Base-by-base conservation (phyloP, 2,329 filamentous ascomycete genomes). In the Arthroderma sp. region DNA sequence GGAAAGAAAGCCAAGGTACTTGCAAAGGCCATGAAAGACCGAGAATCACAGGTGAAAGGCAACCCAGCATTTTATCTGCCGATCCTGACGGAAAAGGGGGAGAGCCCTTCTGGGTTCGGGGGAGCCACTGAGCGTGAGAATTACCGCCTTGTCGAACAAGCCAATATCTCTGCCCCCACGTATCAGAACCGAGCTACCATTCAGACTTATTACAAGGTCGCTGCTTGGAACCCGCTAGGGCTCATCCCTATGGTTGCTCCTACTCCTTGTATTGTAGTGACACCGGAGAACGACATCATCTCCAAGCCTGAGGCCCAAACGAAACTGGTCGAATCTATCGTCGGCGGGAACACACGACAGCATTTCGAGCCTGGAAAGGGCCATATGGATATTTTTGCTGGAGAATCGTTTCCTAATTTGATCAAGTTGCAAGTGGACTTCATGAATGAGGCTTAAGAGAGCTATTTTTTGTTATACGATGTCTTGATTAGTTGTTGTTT, bases 21-120 rank as follows among this genome's bases (percentile, higher is more conserved):
- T 1, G 51, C 52, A 2, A 58, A 61, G 8, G 29, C 29, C 5
- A 58, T 62, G 36, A 47, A 57, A 40, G 66, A 69, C 48, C 59
- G 66, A 4, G 58, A 62, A 46, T 64, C 63, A 0, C 64, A 61
- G 41, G 30, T 61, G 1, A 43, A 42, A 1, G 66, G 66, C 4
- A 68, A 68, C 48, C 44, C 50, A 36, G 57, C 66, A 0, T 54
- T 61, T 42, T 58, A 52, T 38, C 43, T 69, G 1, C 60, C 62
- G 1, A 50, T 64, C 36, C 47, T 68, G 9, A 63, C 53, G 8
- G 54, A 50, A 15, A 48, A 55, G 7, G 64, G 63, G 5, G 34
- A 42, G 39, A 30, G 44, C 11, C 47, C 47, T 9, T 47, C 42
- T 39, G 47, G 48, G 32, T 50, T 45, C 38, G 49, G 43, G 11